phyloP scores from a whole-genome alignment of 1,284 basidiomycete genomes.

The Earliella scabrosa region DNA sequence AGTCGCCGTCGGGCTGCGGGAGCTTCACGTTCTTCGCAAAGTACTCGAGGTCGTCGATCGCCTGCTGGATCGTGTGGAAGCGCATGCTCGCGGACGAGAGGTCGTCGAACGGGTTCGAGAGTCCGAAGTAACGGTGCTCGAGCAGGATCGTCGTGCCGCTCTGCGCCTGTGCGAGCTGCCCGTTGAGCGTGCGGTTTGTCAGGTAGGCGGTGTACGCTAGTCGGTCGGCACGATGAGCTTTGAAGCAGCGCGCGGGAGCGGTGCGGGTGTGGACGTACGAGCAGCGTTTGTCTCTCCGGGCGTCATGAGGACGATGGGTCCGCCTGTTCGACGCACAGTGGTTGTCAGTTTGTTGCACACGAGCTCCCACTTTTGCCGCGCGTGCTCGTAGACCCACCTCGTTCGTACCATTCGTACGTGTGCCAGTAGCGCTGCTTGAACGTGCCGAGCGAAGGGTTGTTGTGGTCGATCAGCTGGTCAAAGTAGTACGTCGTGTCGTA shows the following conservation, averaged over 20 bases:
- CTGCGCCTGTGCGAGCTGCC: slow-evolving; percentile 68
- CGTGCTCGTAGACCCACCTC: slow-evolving; percentile 38
- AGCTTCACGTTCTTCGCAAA: slow-evolving; percentile 70
- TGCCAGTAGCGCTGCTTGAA: slow-evolving; percentile 78
- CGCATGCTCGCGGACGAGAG: slow-evolving; percentile 60
- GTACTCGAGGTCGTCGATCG: slow-evolving; percentile 70
- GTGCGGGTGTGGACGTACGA: too few relatives aligned
- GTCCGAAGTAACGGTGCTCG: slow-evolving; percentile 58
- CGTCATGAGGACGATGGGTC: slow-evolving; percentile 67
- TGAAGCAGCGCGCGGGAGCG: too few relatives aligned
- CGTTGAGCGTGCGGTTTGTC: slow-evolving; percentile 67
- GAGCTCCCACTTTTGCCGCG: background rate
- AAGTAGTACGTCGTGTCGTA: slow-evolving; percentile 57
- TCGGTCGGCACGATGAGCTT: background rate
- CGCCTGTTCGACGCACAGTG: slow-evolving; percentile 44
- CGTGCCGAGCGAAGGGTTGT: slow-evolving; percentile 70
- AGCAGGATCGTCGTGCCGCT: slow-evolving; percentile 65
- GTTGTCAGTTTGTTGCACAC: background rate
- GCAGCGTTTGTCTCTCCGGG: slow-evolving; percentile 50
- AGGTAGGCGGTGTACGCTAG: slow-evolving; percentile 61
- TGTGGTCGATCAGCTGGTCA: slow-evolving; percentile 76
- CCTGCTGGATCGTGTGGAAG: slow-evolving; percentile 70
- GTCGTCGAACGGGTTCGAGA: slow-evolving; percentile 61
- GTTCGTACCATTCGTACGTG: slow-evolving; percentile 64
- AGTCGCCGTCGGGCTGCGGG: slow-evolving; percentile 67